Evolutionary conservation across 2,329 filamentous ascomycete species (phyloP).

Genomic region (Trichocomaceae sp.): DNA sequence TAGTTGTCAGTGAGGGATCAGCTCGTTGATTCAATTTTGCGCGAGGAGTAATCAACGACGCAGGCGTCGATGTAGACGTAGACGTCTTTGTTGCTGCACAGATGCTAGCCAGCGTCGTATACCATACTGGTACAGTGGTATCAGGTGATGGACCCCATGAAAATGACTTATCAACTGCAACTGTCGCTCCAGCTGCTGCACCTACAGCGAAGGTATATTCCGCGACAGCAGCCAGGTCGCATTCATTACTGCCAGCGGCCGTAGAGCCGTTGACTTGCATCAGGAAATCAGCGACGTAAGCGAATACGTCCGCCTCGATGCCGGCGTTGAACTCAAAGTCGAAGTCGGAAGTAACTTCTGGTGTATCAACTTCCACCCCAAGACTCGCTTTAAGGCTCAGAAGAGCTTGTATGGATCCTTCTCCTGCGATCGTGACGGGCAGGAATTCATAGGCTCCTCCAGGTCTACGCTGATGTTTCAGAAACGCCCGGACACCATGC

Average conservation of each 20-base stretch:
- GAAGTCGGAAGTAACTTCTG: too few relatives aligned
- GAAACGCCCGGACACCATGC: too few relatives aligned
- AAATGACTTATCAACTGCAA: constrained; percentile 34
- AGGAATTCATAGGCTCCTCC: constrained; percentile 53
- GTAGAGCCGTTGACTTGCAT: constrained; percentile 17
- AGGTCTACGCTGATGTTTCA: constrained; percentile 35
- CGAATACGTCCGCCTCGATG: too few relatives aligned
- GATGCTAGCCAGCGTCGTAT: constrained; percentile 43
- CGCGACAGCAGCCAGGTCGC: constrained; percentile 43
- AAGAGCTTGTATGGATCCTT: constrained; percentile 23
- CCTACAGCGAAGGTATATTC: constrained; percentile 49
- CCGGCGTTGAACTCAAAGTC: too few relatives aligned
- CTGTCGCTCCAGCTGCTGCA: constrained; percentile 48
- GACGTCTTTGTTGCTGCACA: constrained; percentile 34
- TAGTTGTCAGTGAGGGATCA: too few relatives aligned
- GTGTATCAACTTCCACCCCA: constrained; percentile 11
- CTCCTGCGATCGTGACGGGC: constrained; percentile 46
- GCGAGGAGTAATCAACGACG: too few relatives aligned
- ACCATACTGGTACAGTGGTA: constrained; percentile 47
- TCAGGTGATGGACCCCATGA: constrained; percentile 48
- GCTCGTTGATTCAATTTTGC: too few relatives aligned
- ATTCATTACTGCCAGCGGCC: constrained; percentile 32
- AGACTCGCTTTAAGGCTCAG: constrained; percentile 24
- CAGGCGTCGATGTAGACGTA: constrained; percentile 13
- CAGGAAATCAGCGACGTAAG: too few relatives aligned